Evolutionary conservation across 2,329 filamentous ascomycete genomes (phyloP).

Genomic region (Drechslera avenae): DNA sequence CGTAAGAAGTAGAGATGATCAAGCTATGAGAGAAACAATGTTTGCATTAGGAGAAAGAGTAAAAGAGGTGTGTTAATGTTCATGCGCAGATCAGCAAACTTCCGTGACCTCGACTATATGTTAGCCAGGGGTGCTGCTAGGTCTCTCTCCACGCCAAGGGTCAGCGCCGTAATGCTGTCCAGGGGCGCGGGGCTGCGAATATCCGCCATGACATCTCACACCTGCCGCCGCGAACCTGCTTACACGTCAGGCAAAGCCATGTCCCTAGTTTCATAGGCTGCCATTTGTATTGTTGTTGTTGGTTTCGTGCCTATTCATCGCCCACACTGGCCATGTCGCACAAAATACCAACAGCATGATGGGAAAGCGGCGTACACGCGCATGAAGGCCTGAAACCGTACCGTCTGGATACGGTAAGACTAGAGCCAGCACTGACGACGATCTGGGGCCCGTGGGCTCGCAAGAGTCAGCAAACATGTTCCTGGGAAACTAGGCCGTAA

Average conservation of each 20-base stretch:
- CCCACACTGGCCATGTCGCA: constrained; percentile 9
- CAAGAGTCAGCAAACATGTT: constrained; percentile 21
- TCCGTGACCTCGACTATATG: constrained; percentile 26
- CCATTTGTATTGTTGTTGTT: constrained; percentile 8
- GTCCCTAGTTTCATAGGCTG: constrained; percentile 14
- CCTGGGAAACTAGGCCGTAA: constrained; percentile 27
- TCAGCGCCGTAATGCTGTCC: constrained; percentile 14
- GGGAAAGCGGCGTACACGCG: constrained; percentile 8
- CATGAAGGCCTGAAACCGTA: constrained; percentile 25
- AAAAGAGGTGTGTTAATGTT: constrained; percentile 22
- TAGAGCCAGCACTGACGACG: constrained; percentile 5
- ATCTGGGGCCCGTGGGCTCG: constrained; percentile 8
- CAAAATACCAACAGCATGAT: constrained; percentile 8
- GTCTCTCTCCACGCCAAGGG: constrained; percentile 23
- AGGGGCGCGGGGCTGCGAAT: constrained; percentile 27
- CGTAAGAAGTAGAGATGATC: constrained; percentile 11
- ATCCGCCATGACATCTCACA: constrained; percentile 18
- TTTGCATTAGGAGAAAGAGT: constrained; percentile 21
- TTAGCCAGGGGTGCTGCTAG: constrained; percentile 25
- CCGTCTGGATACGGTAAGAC: constrained; percentile 23
- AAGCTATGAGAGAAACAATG: constrained; percentile 20
- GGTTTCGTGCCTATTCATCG: constrained; percentile 13
- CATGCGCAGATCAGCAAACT: constrained; percentile 29
- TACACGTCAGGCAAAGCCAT: constrained; percentile 20
- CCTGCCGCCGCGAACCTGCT: constrained; percentile 12